phyloP scores from a whole-genome alignment of 306 rosid species.

The Benincasa hispida region DNA sequence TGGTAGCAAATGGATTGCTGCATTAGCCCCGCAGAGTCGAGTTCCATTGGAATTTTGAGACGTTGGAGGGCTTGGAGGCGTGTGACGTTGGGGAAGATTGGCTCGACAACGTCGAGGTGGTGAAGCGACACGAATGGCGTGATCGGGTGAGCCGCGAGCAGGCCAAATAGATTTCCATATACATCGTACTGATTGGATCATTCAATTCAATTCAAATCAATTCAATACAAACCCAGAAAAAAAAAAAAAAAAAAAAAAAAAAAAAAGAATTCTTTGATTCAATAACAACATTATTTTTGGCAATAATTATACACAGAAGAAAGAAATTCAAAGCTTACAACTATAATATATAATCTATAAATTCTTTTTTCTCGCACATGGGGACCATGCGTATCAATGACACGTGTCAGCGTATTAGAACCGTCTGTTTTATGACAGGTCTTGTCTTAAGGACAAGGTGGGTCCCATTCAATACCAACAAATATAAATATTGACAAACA shows the following conservation, averaged over 20 bases:
- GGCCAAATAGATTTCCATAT: conserved; percentile 88
- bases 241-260: too few species aligned
- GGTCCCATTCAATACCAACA: neutral
- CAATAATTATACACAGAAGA: neutral
- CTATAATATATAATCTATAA: too few species aligned
- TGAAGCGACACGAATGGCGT: conserved; percentile 83
- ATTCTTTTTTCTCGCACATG: too few species aligned
- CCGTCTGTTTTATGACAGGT: neutral
- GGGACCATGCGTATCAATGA: neutral
- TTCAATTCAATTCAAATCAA: neutral
- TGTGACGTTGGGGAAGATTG: conserved; percentile 71
- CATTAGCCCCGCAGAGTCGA: conserved; percentile 79
- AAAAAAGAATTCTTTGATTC: too few species aligned
- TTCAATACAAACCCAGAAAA: neutral
- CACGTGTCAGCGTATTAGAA: neutral
- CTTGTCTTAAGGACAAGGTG: neutral
- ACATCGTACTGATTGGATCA: conserved; percentile 61
- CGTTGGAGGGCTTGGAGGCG: conserved; percentile 60
- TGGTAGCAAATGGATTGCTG: conserved; percentile 93
- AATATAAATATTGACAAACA: neutral
- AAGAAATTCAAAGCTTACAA: neutral
- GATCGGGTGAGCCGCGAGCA: conserved; percentile 91
- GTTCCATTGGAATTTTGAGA: conserved; percentile 50
- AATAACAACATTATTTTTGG: neutral
- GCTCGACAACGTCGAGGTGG: conserved; percentile 95